Evolutionary conservation across 306 rosid species (phyloP), one percentile per base, ranked within the genome.

Genomic region (Lupinus albus): DNA sequence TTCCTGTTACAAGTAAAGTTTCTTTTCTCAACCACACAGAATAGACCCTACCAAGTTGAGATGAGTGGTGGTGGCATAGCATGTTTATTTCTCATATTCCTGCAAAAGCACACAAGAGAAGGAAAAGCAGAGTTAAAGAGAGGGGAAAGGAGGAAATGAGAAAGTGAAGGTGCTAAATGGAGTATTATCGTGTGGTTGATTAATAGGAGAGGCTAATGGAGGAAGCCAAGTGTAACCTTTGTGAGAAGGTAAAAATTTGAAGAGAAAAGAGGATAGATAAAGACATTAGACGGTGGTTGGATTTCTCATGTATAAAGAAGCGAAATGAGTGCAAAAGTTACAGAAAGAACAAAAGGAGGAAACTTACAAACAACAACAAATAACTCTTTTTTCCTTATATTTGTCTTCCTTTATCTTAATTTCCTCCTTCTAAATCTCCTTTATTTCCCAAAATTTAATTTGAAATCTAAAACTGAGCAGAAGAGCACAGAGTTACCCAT

Each of bases 151-250:
- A 36, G 53, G 55, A 64, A 38, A 11, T 41, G 63, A 64, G 82
- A 81, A 74, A 84, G 84, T 84, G 79, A 57, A 54, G 56, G 84
- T 74, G 81, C 73, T 67, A 77, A 82, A 86, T 84, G 85, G 64
- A 80, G 95, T 77, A 82, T 84, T 93, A 91, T 38, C 91, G 97
- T 91, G 96, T 75, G 89, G 85, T 80, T 80, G 89, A 84, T 76
- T 78, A 86, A 81, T 85, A 76, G 56, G 79, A 73, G 78, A 73
- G 78, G 62, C 74, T 57, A 60, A 54, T 32, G 77, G 61, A 69
- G 73, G 78, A 15, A 63, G 66, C 76, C 11, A 48, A 52, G 71
- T 61, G 72, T 74, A 62, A 61, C 86, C 87, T 82, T 72, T 61
- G 80, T 47, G 63, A 15, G 14, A 0, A 55, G 12, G 4, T 25